Base-by-base conservation (phyloP, 2,329 filamentous ascomycete species). In the Pyrenophora tritici-repentis region DNA sequence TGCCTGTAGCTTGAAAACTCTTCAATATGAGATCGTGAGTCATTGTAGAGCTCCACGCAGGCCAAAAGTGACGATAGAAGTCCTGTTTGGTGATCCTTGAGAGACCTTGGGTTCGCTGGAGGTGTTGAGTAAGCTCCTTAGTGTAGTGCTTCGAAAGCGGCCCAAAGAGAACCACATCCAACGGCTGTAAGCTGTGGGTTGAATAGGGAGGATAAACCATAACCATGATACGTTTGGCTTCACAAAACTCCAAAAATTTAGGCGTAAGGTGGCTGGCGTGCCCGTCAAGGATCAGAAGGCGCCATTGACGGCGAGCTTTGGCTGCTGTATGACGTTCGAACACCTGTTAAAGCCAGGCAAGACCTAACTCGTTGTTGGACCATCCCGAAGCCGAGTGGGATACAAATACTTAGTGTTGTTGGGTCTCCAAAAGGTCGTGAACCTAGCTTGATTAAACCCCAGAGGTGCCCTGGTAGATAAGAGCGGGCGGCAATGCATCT, bases 391-490 rank as follows among this genome's bases (percentile, higher is more conserved):
- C 4, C 18, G 33, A 44, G 12, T 22, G 4, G 7, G 12, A 9
- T 3, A 44, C 12, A 13, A 36, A 36, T 8, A 36, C 14, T 13
- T 22, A 13, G 22, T 44, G 22, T 29, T 44, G 12, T 31, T 22
- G 10, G 7, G 9, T n/a, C n/a, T n/a, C 13, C 32, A 34, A 4
- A 10, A 44, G 3, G 18, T 22, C 32, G 26, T 53, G 18, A n/a
- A 50, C 33, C 50, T 38, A 57, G 33, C 12, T 48, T 24, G 24
- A 24, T 47, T 57, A 42, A 43, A 57, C 14, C 24, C 38, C 29
- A 9, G 32, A 39, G 12, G 7, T 29, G 22, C 22, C 24, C 14
- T 39, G n/a, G 13, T 39, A 59, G 20, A 59, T 56, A 8, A 29
- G 24, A 29, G 24, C 24, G 6, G 24, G 54, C 18, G 47, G 44